phyloP scores from a whole-genome alignment of 1,284 basidiomycete species.

The Amylostereum areolatum region DNA sequence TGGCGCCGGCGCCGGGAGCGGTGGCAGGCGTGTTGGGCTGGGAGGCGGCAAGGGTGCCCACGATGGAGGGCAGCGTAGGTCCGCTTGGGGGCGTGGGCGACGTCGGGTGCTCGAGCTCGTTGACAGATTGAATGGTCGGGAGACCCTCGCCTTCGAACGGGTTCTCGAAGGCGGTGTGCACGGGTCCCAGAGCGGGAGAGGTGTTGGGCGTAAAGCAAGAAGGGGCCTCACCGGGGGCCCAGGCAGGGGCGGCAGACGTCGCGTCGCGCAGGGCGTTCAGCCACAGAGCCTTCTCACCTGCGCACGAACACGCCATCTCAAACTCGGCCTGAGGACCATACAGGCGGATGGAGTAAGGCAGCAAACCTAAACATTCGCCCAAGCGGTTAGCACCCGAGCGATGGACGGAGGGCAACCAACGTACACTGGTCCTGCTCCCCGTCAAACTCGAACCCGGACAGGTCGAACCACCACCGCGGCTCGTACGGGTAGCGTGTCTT shows the following conservation, averaged over 20 bases:
- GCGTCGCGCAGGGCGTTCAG: constrained; percentile 55
- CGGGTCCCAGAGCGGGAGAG: no score
- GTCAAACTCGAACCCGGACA: constrained; percentile 66
- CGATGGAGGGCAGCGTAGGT: constrained; percentile 16
- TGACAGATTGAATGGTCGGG: constrained; percentile 56
- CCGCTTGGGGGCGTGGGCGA: constrained; percentile 22
- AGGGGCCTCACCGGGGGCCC: constrained; percentile 36
- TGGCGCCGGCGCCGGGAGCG: not conserved
- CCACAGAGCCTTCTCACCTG: constrained; percentile 82
- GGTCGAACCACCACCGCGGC: constrained; percentile 79
- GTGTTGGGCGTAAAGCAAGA: no score
- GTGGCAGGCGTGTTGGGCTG: not conserved
- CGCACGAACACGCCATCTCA: constrained; percentile 80
- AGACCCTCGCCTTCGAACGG: no score
- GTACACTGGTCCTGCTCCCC: constrained; percentile 47
- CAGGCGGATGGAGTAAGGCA: constrained; percentile 79
- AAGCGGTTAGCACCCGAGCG: no score
- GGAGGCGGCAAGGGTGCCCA: not conserved
- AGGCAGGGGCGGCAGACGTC: constrained; percentile 31
- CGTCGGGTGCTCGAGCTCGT: constrained; percentile 41
- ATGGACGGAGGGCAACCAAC: constrained; percentile 30
- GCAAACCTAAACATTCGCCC: no score
- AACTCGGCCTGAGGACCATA: constrained; percentile 65
- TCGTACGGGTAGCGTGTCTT: constrained; percentile 70
- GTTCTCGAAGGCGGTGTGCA: no score